phyloP scores from a whole-genome alignment of 352 stramenopile species.

The Globisporangium polare region DNA sequence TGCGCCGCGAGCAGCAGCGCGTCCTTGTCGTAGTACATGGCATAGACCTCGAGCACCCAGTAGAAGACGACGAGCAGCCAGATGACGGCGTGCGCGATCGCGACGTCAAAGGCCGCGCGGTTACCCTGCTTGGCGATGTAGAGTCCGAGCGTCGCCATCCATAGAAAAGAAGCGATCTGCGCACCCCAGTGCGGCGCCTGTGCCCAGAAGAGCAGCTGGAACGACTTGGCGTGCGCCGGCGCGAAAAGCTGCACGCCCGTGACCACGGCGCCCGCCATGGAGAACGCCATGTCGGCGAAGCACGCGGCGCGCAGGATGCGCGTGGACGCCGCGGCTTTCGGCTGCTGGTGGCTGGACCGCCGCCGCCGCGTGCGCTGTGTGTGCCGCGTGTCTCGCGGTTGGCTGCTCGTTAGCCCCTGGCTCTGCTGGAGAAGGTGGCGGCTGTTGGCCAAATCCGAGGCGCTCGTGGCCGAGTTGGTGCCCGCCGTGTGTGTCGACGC shows the following conservation, averaged over 20 bases:
- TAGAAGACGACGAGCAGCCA: conserved; percentile 79
- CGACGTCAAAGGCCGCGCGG: conserved; percentile 59
- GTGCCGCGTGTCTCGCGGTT: conserved; percentile 9
- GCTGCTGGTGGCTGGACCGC: conserved; percentile 26
- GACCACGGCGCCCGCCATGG: conserved; percentile 49
- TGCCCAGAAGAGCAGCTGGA: conserved; percentile 71
- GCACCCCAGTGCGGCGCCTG: conserved; percentile 68
- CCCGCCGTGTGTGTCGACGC: conserved; percentile 10
- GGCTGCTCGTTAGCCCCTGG: background rate
- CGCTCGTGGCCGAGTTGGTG: conserved; percentile 29
- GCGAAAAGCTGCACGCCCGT: conserved; percentile 53
- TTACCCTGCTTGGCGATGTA: conserved; percentile 71
- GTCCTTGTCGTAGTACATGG: conserved; percentile 47
- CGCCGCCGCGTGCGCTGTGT: conserved; percentile 22
- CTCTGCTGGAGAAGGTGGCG: conserved; percentile 14
- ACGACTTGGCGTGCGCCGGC: conserved; percentile 19
- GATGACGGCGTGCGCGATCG: conserved; percentile 70
- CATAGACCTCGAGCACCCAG: conserved; percentile 70
- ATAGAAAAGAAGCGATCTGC: conserved; percentile 79
- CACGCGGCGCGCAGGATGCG: conserved; percentile 67
- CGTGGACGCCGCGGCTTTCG: conserved; percentile 49
- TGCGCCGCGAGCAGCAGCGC: conserved; percentile 44
- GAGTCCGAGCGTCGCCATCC: conserved; percentile 64
- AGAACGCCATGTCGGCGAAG: conserved; percentile 70
- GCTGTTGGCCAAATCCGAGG: conserved; percentile 26